phyloP scores from a whole-genome alignment of 1,284 basidiomycete species.

The Tremellales sp. region DNA sequence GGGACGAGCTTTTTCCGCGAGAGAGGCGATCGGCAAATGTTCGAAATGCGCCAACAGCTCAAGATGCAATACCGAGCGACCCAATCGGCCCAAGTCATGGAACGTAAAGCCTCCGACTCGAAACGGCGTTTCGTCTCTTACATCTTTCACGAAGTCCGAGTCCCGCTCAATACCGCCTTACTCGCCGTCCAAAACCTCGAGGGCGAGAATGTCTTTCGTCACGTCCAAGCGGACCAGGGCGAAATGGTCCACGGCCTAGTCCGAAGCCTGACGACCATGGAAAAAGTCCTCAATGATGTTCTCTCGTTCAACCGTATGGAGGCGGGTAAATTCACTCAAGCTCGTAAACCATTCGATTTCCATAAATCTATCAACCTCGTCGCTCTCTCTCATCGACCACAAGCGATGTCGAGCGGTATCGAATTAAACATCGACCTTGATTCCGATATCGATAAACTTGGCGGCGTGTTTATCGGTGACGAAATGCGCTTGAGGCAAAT shows the following conservation, averaged over 20 bases:
- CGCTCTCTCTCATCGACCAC: slow-evolving; percentile 68
- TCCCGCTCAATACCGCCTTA: slow-evolving; percentile 83
- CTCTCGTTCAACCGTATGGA: slow-evolving; percentile 55
- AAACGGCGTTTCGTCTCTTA: slow-evolving; percentile 74
- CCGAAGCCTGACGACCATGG: slow-evolving; percentile 75
- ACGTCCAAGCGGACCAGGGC: slow-evolving; percentile 31
- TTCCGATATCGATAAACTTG: slow-evolving; percentile 64
- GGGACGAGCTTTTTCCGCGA: slow-evolving; percentile 46
- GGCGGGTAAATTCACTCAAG: slow-evolving; percentile 41
- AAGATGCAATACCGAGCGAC: slow-evolving; percentile 67
- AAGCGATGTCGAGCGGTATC: slow-evolving; percentile 66
- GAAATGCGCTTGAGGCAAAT: slow-evolving; percentile 71
- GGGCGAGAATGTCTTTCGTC: slow-evolving; percentile 53
- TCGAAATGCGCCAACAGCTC: slow-evolving; percentile 63
- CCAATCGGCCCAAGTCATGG: slow-evolving; percentile 78
- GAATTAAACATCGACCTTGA: slow-evolving; percentile 69
- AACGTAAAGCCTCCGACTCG: slow-evolving; percentile 70
- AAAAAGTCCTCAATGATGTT: slow-evolving; percentile 72
- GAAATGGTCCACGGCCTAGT: slow-evolving; percentile 55
- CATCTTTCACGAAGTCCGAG: slow-evolving; percentile 66
- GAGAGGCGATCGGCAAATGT: slow-evolving; percentile 59
- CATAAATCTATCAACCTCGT: slow-evolving; percentile 77
- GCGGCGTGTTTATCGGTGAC: slow-evolving; percentile 52
- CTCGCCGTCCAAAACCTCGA: slow-evolving; percentile 87
- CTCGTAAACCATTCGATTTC: slow-evolving; percentile 66